These are phyloP conservation scores for Heterobasidion parviporum DNA, from an alignment of 1,284 basidiomycete species.

Conservation along the genomic window DNA sequence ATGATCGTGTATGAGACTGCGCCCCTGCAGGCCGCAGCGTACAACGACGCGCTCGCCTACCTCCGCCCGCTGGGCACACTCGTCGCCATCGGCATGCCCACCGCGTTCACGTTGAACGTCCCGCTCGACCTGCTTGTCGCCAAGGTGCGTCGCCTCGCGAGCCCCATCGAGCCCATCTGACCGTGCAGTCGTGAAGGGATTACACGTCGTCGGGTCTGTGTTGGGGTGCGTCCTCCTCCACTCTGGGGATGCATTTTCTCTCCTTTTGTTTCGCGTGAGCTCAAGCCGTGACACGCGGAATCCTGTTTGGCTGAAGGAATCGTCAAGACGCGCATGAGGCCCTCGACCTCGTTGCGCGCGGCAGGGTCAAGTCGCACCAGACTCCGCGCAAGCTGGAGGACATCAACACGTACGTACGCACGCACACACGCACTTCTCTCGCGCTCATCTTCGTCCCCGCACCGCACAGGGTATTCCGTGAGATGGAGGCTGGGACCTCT, in stretches of 20 bases:
- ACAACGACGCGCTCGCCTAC: constrained; percentile 59
- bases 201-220: constrained; percentile 51
- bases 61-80: constrained; percentile 48
- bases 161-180: too few relatives aligned
- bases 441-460: background rate
- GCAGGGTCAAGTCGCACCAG: constrained; percentile 53
- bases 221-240: constrained; percentile 36
- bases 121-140: constrained; percentile 53
- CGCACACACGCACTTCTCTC: background rate
- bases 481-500: background rate
- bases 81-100: constrained; percentile 56
- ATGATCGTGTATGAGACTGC: too few relatives aligned
- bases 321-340: constrained; percentile 62
- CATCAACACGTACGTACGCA: constrained; percentile 34
- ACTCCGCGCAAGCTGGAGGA: constrained; percentile 38
- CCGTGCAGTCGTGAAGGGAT: constrained; percentile 22
- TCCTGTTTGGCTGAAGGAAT: constrained; percentile 23
- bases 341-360: constrained; percentile 51
- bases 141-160: constrained; percentile 27
- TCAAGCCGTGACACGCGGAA: background rate
- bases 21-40: constrained; percentile 28
- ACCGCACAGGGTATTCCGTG: background rate
- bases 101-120: constrained; percentile 29
- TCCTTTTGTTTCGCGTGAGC: background rate
- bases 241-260: background rate